phyloP scores from a whole-genome alignment of 305 asterid species.

The Fraxinus albicans region DNA sequence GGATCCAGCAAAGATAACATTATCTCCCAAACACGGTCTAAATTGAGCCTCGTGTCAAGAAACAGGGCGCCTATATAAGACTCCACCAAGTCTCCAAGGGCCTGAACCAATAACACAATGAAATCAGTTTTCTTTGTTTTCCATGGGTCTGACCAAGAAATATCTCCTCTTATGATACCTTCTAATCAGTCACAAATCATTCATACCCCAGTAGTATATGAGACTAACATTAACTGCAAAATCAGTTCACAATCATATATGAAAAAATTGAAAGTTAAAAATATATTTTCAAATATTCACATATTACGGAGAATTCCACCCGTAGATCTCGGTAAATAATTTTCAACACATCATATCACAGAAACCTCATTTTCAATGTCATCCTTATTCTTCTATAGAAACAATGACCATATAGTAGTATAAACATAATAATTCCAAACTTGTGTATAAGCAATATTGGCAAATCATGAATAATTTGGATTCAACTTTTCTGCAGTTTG shows the following conservation, averaged over 20 bases:
- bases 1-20: constrained; percentile 73
- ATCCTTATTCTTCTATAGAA: background rate
- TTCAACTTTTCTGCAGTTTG: background rate
- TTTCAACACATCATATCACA: background rate
- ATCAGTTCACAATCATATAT: background rate
- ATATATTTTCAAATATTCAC: background rate
- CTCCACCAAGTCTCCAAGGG: constrained; percentile 93
- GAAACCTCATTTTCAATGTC: background rate
- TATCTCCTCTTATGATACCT: background rate
- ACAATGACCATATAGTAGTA: background rate
- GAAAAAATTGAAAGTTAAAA: background rate
- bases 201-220: background rate
- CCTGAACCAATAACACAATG: constrained; percentile 53
- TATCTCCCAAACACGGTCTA: constrained; percentile 63
- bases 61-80: constrained; percentile 84
- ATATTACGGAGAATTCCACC: background rate
- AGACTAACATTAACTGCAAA: background rate
- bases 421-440: background rate
- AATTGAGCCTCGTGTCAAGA: constrained; percentile 81
- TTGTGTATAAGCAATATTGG: background rate
- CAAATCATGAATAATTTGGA: background rate
- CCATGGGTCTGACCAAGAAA: constrained; percentile 11
- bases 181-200: constrained; percentile 11
- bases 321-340: background rate
- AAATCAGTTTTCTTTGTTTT: constrained; percentile 31